Evolutionary conservation across 495 filamentous ascomycete genomes (phyloP).

Genomic region (Tuber calosporum): DNA sequence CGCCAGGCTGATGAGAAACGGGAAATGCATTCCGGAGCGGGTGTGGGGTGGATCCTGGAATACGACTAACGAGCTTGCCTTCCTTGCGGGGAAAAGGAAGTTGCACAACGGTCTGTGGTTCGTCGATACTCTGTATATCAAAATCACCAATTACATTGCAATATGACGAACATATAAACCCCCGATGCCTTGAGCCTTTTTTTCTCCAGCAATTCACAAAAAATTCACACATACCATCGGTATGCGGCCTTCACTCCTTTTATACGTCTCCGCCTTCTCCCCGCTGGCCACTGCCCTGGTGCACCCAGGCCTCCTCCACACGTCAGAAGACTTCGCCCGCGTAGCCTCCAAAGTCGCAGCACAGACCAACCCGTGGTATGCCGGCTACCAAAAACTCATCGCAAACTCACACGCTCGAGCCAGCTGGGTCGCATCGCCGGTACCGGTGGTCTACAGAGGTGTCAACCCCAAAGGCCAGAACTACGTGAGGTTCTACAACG

Average conservation of each 20-base stretch:
- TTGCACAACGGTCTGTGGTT: background rate
- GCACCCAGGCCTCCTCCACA: constrained; percentile 46
- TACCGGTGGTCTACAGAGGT: constrained; percentile 43
- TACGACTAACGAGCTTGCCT: background rate
- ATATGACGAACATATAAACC: background rate
- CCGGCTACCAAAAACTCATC: constrained; percentile 43
- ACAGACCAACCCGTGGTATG: constrained; percentile 43
- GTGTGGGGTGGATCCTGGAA: background rate
- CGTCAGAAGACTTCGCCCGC: constrained; percentile 42
- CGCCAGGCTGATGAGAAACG: background rate
- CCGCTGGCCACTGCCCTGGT: constrained; percentile 19
- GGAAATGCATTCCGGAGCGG: background rate
- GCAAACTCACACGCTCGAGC: constrained; percentile 39
- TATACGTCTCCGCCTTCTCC: background rate
- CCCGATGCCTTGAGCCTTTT: background rate
- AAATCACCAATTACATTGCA: background rate
- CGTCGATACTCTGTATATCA: background rate
- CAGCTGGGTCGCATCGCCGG: constrained; percentile 24
- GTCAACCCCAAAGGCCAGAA: constrained; percentile 42
- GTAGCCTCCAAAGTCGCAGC: constrained; percentile 41
- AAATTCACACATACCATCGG: background rate
- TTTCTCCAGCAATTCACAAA: background rate
- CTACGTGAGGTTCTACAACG: constrained; percentile 43
- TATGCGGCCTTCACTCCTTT: background rate
- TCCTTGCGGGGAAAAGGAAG: background rate